phyloP scores from a whole-genome alignment of 768 basidiomycete genomes.

The Termitomyces sp. region DNA sequence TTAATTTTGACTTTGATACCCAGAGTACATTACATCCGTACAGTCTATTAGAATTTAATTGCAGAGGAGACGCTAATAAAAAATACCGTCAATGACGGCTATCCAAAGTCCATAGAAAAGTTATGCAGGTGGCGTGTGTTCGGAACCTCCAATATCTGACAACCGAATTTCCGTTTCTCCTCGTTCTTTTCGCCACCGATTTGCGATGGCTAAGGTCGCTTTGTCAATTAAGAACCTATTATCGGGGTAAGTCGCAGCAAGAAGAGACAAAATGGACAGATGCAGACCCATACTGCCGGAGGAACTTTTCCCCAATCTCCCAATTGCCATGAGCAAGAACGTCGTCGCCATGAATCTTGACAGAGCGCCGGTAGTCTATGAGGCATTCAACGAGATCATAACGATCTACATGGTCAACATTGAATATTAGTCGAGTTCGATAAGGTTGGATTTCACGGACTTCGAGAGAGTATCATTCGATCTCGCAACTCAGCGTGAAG shows the following conservation, averaged over 20 bases:
- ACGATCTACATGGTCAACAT: constrained; percentile 43
- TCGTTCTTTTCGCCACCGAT: constrained; percentile 86
- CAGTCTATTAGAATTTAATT: constrained; percentile 3
- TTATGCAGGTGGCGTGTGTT: constrained; percentile 24
- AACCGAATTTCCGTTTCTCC: constrained; percentile 71
- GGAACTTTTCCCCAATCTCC: constrained; percentile 84
- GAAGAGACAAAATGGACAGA: neutral
- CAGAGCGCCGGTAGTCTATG: constrained; percentile 62
- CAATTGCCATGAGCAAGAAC: constrained; percentile 87
- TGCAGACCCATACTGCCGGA: constrained; percentile 76
- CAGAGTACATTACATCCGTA: constrained; percentile 5
- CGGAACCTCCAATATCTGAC: constrained; percentile 43
- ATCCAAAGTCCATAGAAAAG: neutral
- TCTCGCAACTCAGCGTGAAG: constrained; percentile 89
- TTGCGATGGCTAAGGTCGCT: constrained; percentile 63
- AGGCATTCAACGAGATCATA: constrained; percentile 81
- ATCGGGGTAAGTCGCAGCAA: constrained; percentile 2
- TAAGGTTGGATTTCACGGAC: constrained; percentile 32
- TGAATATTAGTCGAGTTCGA: neutral
- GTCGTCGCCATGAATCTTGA: constrained; percentile 87
- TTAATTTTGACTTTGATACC: neutral
- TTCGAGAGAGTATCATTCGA: constrained; percentile 84
- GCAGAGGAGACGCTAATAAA: neutral
- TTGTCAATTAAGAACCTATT: constrained; percentile 77
- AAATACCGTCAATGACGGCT: constrained; percentile 1